Evolutionary conservation across 2,329 filamentous ascomycete genomes (phyloP).

Genomic region (Fusarium longipes): DNA sequence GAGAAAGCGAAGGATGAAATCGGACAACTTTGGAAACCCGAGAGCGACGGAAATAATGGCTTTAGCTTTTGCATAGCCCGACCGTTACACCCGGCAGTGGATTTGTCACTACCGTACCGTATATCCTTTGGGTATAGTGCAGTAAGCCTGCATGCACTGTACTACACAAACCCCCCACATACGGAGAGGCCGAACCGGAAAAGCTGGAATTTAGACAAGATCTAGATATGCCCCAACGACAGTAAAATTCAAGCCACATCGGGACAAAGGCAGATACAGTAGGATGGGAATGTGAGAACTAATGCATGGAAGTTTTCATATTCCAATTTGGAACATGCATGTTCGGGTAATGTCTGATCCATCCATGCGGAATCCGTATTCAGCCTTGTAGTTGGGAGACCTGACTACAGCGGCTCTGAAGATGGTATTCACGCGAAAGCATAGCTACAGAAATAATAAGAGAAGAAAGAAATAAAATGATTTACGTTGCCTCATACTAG

Average conservation of each 20-base stretch:
- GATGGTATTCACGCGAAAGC: neutral
- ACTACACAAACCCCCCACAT: constrained; percentile 13
- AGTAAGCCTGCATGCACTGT: neutral
- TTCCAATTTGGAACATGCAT: constrained; percentile 4
- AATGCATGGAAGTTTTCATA: constrained; percentile 11
- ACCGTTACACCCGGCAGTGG: constrained; percentile 13
- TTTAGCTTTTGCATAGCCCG: neutral
- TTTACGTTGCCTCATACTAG: neutral
- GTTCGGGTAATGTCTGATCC: constrained; percentile 5
- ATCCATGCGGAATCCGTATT: neutral
- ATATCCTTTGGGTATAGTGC: neutral
- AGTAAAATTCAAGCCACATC: neutral
- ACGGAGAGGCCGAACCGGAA: constrained; percentile 43
- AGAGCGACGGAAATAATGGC: constrained; percentile 11
- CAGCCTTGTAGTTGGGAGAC: neutral
- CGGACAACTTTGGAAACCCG: constrained; percentile 11
- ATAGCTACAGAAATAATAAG: neutral
- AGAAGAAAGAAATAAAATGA: neutral
- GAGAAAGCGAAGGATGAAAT: neutral
- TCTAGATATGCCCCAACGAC: neutral
- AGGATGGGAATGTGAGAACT: neutral
- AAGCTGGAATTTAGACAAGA: constrained; percentile 29
- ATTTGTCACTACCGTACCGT: neutral
- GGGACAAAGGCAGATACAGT: neutral
- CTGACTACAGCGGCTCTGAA: neutral